Evolutionary conservation across 257 asterid genomes (phyloP), one percentile per base, ranked within the genome.

Genomic region (Ligustrum vulgare): DNA sequence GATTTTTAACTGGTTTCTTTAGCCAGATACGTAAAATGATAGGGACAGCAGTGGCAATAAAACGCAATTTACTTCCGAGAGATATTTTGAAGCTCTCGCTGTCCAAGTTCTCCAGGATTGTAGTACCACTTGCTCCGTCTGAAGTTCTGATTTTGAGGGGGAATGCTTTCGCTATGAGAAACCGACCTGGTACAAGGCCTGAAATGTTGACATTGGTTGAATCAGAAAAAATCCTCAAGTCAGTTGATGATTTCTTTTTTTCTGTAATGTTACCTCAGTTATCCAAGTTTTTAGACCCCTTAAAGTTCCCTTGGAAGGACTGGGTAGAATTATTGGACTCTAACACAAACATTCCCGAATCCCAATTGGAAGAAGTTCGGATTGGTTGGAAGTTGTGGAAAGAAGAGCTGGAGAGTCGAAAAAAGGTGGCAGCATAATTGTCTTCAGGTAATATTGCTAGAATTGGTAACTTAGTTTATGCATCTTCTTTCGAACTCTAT

Each of bases 1-100:
- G 18, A 43, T 77, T 39, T 49, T 84, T 69, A 65, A 45, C 78
- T 66, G 68, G 68, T 78, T 82, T 60, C 49, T 47, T 28, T 74
- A 4, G 36, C 37, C 93, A 91, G 97, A 94, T 94, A 82, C 91
- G 99, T 77, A 92, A 94, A 89, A 94, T 94, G 96, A 88, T 94
- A 15, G 98, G 97, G 56, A 88, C 97, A 8, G 97, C 97, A 6
- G 86, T 94, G 41, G 98, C 99, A 43, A 71, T 93, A 69, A 92
- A 92, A 79, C 91, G 96, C 13, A 77, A 80, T 66, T 78, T 94
- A 71, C 94, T 94, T 69, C 98, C 98, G 11, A 82, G 79, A 71
- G 99, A 94, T 69, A 74, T 86, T 75, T 22, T 94, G 79, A 75
- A 79, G 60, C 67, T 92, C 71, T 92, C 99, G 3, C 86, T 94